Conservation (phyloP, 495 filamentous ascomycete species). For the Staphylotrichum tortipilum region DNA sequence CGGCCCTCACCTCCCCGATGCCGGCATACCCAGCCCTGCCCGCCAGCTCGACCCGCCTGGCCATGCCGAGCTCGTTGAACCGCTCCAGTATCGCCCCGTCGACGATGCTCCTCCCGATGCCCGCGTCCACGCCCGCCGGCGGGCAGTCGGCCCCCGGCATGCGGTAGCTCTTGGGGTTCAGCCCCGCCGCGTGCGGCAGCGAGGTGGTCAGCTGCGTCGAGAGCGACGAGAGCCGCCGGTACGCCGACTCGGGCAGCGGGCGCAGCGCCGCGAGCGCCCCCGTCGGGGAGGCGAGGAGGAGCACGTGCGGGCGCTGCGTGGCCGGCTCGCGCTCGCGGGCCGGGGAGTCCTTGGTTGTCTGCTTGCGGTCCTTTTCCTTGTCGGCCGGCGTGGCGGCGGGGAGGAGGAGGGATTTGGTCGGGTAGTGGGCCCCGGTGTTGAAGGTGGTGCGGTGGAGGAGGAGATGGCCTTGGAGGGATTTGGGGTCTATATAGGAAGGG, state of each 20-base stretch:
- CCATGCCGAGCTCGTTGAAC: conserved; percentile 62
- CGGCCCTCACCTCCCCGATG: conserved; percentile 35
- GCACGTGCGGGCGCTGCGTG: conserved; percentile 41
- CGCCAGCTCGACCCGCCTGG: conserved; percentile 60
- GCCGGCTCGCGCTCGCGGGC: conserved; percentile 6
- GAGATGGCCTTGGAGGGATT: conserved; percentile 79
- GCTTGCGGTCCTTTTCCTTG: conserved; percentile 2
- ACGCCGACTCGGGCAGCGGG: conserved; percentile 66
- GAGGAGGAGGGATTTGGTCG: conserved; percentile 64
- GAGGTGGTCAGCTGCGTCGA: conserved; percentile 68
- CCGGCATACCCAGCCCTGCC: conserved; percentile 41
- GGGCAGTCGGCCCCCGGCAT: conserved; percentile 26
- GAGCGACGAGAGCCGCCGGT: conserved; percentile 75
- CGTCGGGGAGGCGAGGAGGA: conserved; percentile 62
- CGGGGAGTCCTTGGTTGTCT: conserved; percentile 5
- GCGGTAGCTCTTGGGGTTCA: conserved; percentile 77
- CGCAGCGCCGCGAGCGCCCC: conserved; percentile 71
- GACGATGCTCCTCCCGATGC: conserved; percentile 41
- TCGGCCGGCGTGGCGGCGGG: conserved; percentile 44
- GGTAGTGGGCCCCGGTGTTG: conserved; percentile 66
- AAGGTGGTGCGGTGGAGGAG: conserved; percentile 82
- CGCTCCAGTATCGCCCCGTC: conserved; percentile 46
- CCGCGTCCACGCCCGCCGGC: conserved; percentile 36
- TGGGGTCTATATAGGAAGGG: conserved; percentile 67
- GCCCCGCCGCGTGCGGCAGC: conserved; percentile 64